Conservation (phyloP, 768 basidiomycete species). For the Auricularia sp. region DNA sequence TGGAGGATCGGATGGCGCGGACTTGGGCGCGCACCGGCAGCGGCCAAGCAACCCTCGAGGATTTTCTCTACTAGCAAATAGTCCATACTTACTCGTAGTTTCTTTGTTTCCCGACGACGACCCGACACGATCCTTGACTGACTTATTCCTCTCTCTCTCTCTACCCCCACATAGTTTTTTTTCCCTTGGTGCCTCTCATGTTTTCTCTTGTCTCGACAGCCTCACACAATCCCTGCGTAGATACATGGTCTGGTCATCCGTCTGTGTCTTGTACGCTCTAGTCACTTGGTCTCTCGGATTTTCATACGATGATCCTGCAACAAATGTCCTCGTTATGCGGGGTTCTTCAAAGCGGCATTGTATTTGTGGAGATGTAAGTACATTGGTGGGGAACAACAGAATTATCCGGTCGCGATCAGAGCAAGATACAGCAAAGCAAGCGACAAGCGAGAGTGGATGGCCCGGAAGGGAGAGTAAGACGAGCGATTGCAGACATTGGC, state of each 20-base stretch:
- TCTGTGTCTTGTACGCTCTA: neutral
- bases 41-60: neutral
- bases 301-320: neutral
- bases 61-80: neutral
- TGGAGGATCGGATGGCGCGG: conserved; percentile 1
- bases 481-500: too few species aligned
- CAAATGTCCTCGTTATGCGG: neutral
- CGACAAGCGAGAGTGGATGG: too few species aligned
- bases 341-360: neutral
- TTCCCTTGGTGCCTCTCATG: neutral
- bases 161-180: neutral
- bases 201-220: neutral
- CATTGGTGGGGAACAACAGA: too few species aligned
- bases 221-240: neutral
- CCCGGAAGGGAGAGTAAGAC: too few species aligned
- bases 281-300: neutral
- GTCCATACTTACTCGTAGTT: neutral
- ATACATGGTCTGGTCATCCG: neutral
- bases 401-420: too few species aligned
- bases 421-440: too few species aligned
- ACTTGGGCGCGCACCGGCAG: neutral
- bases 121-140: neutral
- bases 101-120: neutral
- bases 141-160: neutral
- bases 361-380: neutral